Evolutionary conservation across 2,329 filamentous ascomycete genomes (phyloP).

Genomic region (Blumeriella jaapii): DNA sequence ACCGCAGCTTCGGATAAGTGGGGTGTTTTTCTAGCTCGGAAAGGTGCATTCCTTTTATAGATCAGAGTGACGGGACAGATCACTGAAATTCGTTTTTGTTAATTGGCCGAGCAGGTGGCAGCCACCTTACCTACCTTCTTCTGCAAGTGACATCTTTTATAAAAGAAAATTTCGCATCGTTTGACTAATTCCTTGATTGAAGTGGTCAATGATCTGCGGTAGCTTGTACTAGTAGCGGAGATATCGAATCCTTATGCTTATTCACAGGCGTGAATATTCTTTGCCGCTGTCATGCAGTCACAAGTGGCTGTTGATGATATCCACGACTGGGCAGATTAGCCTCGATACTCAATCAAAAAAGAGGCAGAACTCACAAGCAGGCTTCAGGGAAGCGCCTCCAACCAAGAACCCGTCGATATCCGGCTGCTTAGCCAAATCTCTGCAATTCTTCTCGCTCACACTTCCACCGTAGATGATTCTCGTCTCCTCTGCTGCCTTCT

Average conservation of each 20-base stretch:
- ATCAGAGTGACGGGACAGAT: no score
- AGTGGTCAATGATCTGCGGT: no score
- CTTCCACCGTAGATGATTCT: slow-evolving; percentile 94
- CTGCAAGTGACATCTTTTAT: no score
- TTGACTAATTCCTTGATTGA: no score
- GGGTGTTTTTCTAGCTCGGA: no score
- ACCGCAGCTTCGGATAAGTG: no score
- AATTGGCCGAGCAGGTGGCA: no score
- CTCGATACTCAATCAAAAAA: not conserved
- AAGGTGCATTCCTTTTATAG: no score
- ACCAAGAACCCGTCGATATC: slow-evolving; percentile 99
- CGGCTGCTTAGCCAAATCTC: slow-evolving; percentile 76
- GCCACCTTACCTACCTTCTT: no score
- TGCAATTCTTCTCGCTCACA: slow-evolving; percentile 97
- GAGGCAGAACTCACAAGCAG: slow-evolving; percentile 57
- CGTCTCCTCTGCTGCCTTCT: slow-evolving; percentile 70
- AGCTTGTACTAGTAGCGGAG: slow-evolving; percentile 1
- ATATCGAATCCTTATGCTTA: slow-evolving; percentile 2
- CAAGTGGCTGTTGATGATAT: slow-evolving; percentile 53
- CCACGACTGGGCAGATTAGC: slow-evolving; percentile 34
- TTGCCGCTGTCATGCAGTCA: slow-evolving; percentile 17
- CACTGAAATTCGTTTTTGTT: no score
- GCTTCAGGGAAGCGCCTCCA: slow-evolving; percentile 92
- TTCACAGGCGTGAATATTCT: slow-evolving; percentile 14
- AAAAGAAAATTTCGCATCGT: no score